Percentiles rank a stretch among this genome's conserved stretches.
Evolutionary conservation across 257 asterid species (phyloP).

Genomic region (Prunella vulgaris): DNA sequence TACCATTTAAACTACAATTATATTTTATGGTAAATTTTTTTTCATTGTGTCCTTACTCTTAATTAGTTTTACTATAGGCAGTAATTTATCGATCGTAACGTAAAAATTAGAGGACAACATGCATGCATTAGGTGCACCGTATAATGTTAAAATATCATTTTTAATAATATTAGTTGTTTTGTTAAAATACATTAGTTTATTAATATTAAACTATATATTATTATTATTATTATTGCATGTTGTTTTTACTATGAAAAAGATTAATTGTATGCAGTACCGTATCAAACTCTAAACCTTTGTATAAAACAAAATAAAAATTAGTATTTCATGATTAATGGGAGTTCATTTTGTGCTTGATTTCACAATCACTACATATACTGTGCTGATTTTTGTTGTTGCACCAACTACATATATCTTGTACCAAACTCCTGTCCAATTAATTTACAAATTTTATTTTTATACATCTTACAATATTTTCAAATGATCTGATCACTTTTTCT

Average conservation of each 20-base stretch:
- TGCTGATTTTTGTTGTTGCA: conserved; percentile 23
- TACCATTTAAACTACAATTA: too few relatives aligned
- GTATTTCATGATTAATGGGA: conserved; percentile 15
- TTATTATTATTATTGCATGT: too few relatives aligned
- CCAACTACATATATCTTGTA: conserved; percentile 37
- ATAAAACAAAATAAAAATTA: background rate
- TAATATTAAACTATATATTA: too few relatives aligned
- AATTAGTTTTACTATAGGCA: background rate
- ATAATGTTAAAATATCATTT: too few relatives aligned
- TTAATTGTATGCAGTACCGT: background rate
- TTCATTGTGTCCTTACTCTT: too few relatives aligned
- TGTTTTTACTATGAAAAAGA: too few relatives aligned
- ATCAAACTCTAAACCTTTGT: background rate
- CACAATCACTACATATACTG: background rate
- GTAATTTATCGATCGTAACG: background rate
- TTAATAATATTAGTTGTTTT: too few relatives aligned
- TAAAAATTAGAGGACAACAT: too few relatives aligned
- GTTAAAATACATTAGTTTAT: too few relatives aligned
- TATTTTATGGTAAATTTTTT: too few relatives aligned
- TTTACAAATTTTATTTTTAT: background rate
- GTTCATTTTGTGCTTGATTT: background rate
- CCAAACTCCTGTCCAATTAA: conserved; percentile 6
- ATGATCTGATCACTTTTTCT: conserved; percentile 7
- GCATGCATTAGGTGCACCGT: background rate
- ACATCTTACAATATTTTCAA: background rate